Evolutionary conservation across 805 yeast genomes (phyloP).

Genomic region (Lipomyces mesembrius): DNA sequence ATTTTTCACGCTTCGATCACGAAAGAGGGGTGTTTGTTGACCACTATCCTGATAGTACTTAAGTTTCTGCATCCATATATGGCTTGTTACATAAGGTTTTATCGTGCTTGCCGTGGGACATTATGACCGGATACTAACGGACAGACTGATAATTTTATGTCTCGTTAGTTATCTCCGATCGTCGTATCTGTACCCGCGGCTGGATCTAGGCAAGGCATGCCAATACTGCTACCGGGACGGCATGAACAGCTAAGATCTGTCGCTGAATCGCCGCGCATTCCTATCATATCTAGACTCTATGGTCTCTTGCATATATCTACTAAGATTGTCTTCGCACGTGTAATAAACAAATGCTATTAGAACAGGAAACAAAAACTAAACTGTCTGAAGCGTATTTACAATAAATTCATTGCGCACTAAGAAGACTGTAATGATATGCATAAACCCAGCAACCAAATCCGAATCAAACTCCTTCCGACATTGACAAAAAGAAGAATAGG

Average conservation of each 20-base stretch:
- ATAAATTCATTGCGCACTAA: neutral
- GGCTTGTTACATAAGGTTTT: neutral
- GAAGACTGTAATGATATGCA: neutral
- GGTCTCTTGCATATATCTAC: neutral
- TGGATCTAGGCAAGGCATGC: neutral
- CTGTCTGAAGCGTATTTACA: neutral
- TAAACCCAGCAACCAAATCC: conserved; percentile 1
- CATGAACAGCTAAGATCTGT: neutral
- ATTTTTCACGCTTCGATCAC: conserved; percentile 11
- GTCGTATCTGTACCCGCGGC: neutral
- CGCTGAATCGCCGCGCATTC: too few relatives aligned
- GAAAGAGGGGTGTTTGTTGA: neutral
- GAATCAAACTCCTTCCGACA: neutral
- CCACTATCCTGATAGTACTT: neutral
- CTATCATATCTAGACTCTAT: neutral
- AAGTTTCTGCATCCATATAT: neutral
- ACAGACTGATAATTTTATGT: too few relatives aligned
- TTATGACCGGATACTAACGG: neutral
- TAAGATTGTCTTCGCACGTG: neutral
- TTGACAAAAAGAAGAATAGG: neutral
- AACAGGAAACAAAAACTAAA: neutral
- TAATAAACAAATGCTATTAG: neutral
- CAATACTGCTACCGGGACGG: neutral
- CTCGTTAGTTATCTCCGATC: neutral
- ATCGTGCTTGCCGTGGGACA: neutral